Base-by-base conservation (phyloP, 495 filamentous ascomycete genomes). In the Glonium stellatum region DNA sequence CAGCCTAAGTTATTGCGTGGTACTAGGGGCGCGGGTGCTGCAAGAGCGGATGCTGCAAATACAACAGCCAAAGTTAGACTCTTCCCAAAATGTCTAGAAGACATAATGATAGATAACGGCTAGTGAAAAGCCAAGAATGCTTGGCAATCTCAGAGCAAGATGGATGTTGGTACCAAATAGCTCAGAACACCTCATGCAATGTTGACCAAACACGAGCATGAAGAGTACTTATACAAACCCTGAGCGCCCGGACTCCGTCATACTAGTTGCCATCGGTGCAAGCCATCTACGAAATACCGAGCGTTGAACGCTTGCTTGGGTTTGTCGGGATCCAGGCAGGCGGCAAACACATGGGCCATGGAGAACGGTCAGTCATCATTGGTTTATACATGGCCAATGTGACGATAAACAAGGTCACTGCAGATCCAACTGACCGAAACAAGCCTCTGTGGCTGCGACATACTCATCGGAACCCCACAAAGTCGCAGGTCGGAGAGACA, bases 1-100 rank as follows among this genome's bases (percentile, higher is more conserved):
- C 64, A 66, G 9, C 25, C 48, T 22, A 23, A 19, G 18, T 48
- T 48, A 1, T 23, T 22, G 15, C 21, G 48, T 27, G 48, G 39
- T 13, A 11, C 39, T 44, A 18, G 10, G 4, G 39, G 12, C 4
- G 39, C 4, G 39, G 13, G 12, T 44, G 39, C 39, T 44, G 39
- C 39, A 44, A 15, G 18, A 44, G 10, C 12, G 1, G 10, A 44
- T 44, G 13, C 13, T 1, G 18, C 39, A 44, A 44, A 44, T 11
- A 11, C 12, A 13, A 11, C 39, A 44, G 18, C 13, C 13, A 44
- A 11, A 44, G 18, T 13, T 13, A 44, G 13, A 15, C 39, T 44
- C 39, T 18, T 44, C 39, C 18, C 39, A 11, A 44, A 44, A 1
- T 3, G 2, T 13, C 18, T 11, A 11, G 13, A 15, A 44, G 18